phyloP scores from a whole-genome alignment of 2,329 filamentous ascomycete species.

The Alternaria sp. region DNA sequence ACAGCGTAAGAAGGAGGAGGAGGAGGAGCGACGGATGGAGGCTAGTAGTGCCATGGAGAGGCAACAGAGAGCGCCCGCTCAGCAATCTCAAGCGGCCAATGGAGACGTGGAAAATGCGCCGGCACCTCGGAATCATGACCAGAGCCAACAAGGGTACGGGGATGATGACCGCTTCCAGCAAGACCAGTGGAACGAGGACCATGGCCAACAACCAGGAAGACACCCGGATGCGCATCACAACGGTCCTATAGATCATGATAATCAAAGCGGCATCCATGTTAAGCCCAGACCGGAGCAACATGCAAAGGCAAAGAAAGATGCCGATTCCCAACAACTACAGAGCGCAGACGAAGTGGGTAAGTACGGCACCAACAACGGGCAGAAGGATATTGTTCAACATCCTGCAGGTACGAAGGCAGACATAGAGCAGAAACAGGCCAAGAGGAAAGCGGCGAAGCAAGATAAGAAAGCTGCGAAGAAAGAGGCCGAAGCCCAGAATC shows the following conservation, averaged over 20 bases:
- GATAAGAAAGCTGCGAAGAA: constrained; percentile 3
- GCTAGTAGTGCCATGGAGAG: neutral
- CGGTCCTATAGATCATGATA: neutral
- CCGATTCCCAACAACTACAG: neutral
- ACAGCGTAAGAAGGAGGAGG: neutral
- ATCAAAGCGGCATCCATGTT: neutral
- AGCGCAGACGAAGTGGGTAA: neutral
- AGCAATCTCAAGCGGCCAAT: neutral
- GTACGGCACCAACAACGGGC: neutral
- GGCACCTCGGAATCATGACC: neutral
- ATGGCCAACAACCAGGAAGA: neutral
- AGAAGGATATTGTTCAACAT: neutral
- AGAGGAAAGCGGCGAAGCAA: neutral
- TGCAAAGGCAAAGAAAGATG: neutral
- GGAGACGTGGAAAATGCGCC: neutral
- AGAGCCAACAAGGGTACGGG: neutral
- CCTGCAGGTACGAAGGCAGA: neutral
- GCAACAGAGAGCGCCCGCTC: neutral
- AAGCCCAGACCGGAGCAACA: neutral
- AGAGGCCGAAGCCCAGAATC: neutral
- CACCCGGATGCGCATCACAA: neutral
- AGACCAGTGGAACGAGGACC: neutral
- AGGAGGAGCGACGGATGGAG: neutral
- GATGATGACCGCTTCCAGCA: neutral
- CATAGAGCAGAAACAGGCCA: neutral